Base-by-base conservation (phyloP, 2,329 filamentous ascomycete genomes). In the Dryadomyces sulphureus region DNA sequence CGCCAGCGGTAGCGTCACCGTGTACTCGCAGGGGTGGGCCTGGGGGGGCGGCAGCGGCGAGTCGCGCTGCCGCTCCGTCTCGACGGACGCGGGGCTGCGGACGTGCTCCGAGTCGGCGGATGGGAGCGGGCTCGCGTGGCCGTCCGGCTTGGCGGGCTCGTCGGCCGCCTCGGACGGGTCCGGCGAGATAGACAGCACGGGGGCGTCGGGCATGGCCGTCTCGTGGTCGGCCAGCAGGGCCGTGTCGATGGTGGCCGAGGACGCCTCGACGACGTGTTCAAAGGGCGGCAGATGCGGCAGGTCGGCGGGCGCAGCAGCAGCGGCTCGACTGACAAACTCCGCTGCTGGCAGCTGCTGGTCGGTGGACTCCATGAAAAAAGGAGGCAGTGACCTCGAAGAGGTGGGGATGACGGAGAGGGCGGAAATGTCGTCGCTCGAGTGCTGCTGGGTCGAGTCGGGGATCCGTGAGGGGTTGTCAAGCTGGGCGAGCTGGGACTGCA, bases 1-100 rank as follows among this genome's bases (percentile, higher is more conserved):
- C 16, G 72, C 68, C 50, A 80, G 69, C 0, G 76, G 73, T 1
- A 81, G 60, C 1, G 77, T 78, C 27, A 81, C 60, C 4, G 70
- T 52, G 50, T 71, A 71, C 40, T 75, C 69, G 46, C 46, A 38
- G 6, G 39, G 21, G 38, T 22, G 17, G 16, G 12, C 34, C 48
- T 50, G 5, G 45, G 36, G 14, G 39, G 46, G 17, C 20, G 35
- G 42, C 20, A 42, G 36, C 8, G 22, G 27, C 32, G 14, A 19
- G 11, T 3, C 16, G 17, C 4, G 34, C 7, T 44, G 34, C 14
- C 43, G 39, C 3, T 48, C 40, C 44, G 43, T 16, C 17, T 32
- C 32, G 16, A 16, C 8, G 20, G 40, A 9, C 22, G 36, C n/a
- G 12, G 45, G 40, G n/a, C 30, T 36, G n/a, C 7, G 38, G 5